Evolutionary conservation across 805 yeast species (phyloP).

Genomic region (Metschnikowia rubicola): DNA sequence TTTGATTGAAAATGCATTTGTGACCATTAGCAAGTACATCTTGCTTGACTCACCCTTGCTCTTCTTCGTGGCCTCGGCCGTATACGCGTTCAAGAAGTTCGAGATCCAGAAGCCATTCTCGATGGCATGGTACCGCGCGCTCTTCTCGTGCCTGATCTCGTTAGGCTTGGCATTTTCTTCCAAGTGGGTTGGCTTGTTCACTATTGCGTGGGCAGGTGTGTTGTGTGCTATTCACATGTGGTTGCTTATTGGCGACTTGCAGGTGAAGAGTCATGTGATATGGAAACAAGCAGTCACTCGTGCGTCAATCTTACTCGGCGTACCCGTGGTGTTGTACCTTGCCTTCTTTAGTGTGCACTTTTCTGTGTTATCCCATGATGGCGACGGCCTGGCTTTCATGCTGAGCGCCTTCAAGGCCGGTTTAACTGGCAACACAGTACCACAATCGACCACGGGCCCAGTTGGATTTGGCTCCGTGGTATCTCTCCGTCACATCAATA

Average conservation of each 20-base stretch:
- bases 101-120: constrained; percentile 64
- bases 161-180: constrained; percentile 71
- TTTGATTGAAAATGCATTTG: constrained; percentile 63
- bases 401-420: constrained; percentile 68
- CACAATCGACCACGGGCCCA: constrained; percentile 53
- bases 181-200: constrained; percentile 84
- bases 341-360: constrained; percentile 64
- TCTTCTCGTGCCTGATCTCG: constrained; percentile 63
- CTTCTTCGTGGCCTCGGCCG: constrained; percentile 72
- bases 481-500: constrained; percentile 63
- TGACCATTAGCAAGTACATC: constrained; percentile 72
- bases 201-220: constrained; percentile 73
- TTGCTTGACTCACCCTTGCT: constrained; percentile 72
- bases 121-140: constrained; percentile 52
- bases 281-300: constrained; percentile 48
- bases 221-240: constrained; percentile 61
- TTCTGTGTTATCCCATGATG: constrained; percentile 52
- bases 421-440: constrained; percentile 58
- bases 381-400: constrained; percentile 71
- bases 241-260: constrained; percentile 70
- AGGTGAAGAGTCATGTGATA: constrained; percentile 43
- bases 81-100: constrained; percentile 61
- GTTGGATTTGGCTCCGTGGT: constrained; percentile 73
- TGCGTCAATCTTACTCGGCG: constrained; percentile 50
- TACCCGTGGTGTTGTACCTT: constrained; percentile 57